Evolutionary conservation across 148 eudicot genomes (phyloP).

Genomic region (Beta vulgaris): DNA sequence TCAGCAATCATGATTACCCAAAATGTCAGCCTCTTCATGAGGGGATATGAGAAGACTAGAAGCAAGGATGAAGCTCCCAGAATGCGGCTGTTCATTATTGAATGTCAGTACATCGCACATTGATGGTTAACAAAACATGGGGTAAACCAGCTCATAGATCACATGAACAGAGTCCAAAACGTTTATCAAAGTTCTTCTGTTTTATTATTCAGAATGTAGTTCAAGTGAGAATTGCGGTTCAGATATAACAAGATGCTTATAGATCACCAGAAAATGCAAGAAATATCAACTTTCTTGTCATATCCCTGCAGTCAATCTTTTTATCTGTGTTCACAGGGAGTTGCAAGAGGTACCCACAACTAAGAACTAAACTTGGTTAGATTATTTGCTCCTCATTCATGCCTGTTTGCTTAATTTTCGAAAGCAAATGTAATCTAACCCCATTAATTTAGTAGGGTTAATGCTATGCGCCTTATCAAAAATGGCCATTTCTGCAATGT

Average conservation of each 20-base stretch:
- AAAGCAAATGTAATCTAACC: neutral
- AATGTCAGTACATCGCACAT: neutral
- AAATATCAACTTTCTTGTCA: neutral
- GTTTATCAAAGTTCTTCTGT: neutral
- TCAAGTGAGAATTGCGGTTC: neutral
- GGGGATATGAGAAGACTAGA: conserved; percentile 87
- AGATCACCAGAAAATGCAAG: neutral
- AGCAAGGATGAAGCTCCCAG: conserved; percentile 96
- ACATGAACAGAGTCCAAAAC: neutral
- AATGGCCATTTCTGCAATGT: neutral
- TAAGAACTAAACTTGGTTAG: neutral
- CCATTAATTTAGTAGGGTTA: neutral
- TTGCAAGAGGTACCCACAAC: neutral
- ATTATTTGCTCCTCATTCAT: neutral
- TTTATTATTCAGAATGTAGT: neutral
- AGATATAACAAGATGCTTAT: neutral
- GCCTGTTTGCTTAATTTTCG: neutral
- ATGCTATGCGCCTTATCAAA: neutral
- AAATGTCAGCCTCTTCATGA: conserved; percentile 96
- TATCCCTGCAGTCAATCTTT: neutral
- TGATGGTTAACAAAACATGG: neutral
- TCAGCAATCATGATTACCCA: conserved; percentile 56
- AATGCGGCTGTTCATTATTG: conserved; percentile 47
- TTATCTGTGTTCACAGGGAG: neutral
- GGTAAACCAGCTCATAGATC: neutral